Conservation (phyloP, 768 basidiomycete genomes). For the Floccularia luteovirens region DNA sequence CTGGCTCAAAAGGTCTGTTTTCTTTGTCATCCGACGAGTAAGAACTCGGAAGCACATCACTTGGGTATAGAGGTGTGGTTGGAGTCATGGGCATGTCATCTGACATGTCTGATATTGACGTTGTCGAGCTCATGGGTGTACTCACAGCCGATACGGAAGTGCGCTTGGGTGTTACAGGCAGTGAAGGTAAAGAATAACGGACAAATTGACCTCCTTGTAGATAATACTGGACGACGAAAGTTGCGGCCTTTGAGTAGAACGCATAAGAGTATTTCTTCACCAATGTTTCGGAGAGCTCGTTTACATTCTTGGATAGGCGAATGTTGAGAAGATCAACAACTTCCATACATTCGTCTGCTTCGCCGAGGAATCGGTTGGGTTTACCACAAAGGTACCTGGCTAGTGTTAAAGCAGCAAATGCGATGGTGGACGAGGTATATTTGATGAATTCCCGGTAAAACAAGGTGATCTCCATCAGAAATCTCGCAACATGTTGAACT, state of each 20-base stretch:
- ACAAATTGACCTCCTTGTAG: conserved; percentile 77
- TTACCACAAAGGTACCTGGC: conserved; percentile 86
- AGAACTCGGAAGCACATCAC: conserved; percentile 42
- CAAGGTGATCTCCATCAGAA: conserved; percentile 98
- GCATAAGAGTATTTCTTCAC: conserved; percentile 97
- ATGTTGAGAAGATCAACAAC: conserved; percentile 83
- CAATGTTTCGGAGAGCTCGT: conserved; percentile 90
- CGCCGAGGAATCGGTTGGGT: conserved; percentile 70
- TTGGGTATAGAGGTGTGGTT: conserved; percentile 60
- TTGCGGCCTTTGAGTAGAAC: conserved; percentile 95
- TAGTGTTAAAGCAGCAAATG: conserved; percentile 82
- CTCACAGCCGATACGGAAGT: conserved; percentile 46
- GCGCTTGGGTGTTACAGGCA: conserved; percentile 66
- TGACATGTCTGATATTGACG: conserved; percentile 65
- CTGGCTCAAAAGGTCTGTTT: conserved; percentile 70
- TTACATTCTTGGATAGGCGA: conserved; percentile 81
- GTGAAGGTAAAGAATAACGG: conserved; percentile 33
- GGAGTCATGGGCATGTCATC: conserved; percentile 85
- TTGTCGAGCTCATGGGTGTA: conserved; percentile 72
- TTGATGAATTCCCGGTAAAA: conserved; percentile 95
- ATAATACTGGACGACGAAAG: conserved; percentile 90
- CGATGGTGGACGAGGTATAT: conserved; percentile 79
- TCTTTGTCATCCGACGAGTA: conserved; percentile 73
- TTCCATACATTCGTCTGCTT: conserved; percentile 76
- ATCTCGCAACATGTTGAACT: conserved; percentile 93